Base-by-base conservation (phyloP, 805 yeast genomes). In the Ogataea kodamae region DNA sequence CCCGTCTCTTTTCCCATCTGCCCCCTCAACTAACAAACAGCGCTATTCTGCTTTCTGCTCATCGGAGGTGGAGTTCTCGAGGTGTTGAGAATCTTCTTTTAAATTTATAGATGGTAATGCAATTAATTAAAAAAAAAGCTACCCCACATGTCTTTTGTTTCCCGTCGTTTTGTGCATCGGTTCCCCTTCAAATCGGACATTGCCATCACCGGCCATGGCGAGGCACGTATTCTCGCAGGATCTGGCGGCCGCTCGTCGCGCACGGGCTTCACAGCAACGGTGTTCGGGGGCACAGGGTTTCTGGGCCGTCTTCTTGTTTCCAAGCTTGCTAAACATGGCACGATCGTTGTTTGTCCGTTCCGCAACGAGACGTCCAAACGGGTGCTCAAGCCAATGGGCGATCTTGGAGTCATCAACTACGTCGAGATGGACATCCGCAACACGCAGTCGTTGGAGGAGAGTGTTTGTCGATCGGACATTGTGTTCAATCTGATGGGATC, bases 181-280 rank as follows among this genome's bases (percentile, higher is more conserved):
- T 57, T 58, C 39, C 67, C 67, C n/a, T 43, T 62, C 13, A 65
- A 64, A 40, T 67, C 75, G 38, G 92, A 85, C 60, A 63, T 81
- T 51, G 76, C 77, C 55, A 76, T 85, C 60, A 80, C 90, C 36
- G 71, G 76, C 45, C 68, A 71, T 33, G 95, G 95, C 16, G 83
- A 86, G 54, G 81, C 87, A 26, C 70, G 77, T 47, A 57, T 81
- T 26, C 59, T 83, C n/a, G 66, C 69, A 21, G 95, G 95, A 41
- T 63, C 74, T 30, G 92, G 94, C 28, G 95, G 95, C 18, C 70
- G 85, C 39, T 81, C 90, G 4, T 83, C 94, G 18, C 73, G 94
- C 65, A 79, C 90, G 6, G 95, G 95, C 3, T 83, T 78, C 62
- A 83, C 89, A 3, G 95, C 89, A 14, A 83, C 95, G 1, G 92